These are phyloP conservation scores for Lachnellula hyalina DNA, from an alignment of 2,329 filamentous ascomycete species.

Conservation along the genomic window DNA sequence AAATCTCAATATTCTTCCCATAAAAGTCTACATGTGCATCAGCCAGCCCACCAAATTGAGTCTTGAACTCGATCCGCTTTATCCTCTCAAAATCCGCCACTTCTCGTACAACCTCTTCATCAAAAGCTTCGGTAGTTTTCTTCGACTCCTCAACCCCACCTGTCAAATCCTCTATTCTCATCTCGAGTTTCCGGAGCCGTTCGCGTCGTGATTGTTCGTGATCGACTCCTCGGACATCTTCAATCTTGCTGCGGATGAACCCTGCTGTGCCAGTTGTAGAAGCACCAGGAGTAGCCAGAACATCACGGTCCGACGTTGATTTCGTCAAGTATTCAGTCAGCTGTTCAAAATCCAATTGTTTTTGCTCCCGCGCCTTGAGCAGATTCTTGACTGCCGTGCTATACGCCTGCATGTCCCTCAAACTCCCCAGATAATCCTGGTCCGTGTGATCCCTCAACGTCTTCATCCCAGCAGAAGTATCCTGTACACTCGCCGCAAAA, in stretches of 20 bases:
- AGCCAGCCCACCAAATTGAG: conserved; percentile 76
- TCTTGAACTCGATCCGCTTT: conserved; percentile 88
- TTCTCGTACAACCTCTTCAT: conserved; percentile 92
- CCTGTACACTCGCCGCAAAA: conserved; percentile 81
- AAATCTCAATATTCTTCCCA: conserved; percentile 69
- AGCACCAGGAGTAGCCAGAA: conserved; percentile 52
- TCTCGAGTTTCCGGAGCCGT: conserved; percentile 80
- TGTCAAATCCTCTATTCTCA: conserved; percentile 88
- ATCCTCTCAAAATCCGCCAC: conserved; percentile 93
- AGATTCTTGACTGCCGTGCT: conserved; percentile 80
- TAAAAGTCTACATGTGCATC: conserved; percentile 88
- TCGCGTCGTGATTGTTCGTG: conserved; percentile 89
- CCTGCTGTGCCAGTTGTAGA: conserved; percentile 69
- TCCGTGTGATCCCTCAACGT: conserved; percentile 87
- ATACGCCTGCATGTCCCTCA: conserved; percentile 95
- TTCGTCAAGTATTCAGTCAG: conserved; percentile 94
- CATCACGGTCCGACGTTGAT: conserved; percentile 79
- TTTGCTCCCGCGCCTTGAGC: conserved; percentile 90
- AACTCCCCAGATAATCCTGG: conserved; percentile 86
- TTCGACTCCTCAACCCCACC: conserved; percentile 84
- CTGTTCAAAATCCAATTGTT: conserved; percentile 95
- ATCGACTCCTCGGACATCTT: conserved; percentile 94
- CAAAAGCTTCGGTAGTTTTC: conserved; percentile 84
- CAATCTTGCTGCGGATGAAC: conserved; percentile 89
- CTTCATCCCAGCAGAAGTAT: conserved; percentile 72